These are phyloP conservation scores for Russula sp. DNA, from an alignment of 768 basidiomycete species.

Conservation along the genomic window DNA sequence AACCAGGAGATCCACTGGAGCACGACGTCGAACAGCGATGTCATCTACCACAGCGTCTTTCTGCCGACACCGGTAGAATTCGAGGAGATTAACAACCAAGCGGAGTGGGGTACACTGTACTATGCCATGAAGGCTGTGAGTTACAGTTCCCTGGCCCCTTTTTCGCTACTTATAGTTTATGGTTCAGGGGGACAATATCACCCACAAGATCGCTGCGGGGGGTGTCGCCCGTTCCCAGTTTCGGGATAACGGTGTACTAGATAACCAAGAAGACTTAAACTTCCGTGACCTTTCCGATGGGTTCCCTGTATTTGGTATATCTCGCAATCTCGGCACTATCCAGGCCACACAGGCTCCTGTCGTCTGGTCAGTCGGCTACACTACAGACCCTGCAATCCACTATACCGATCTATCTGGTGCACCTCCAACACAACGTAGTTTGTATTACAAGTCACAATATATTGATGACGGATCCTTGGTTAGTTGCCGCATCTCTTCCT, in stretches of 20 bases:
- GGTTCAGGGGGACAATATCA: conserved; percentile 8
- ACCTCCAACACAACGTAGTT: conserved; percentile 36
- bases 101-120: conserved; percentile 21
- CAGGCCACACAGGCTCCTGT: conserved; percentile 20
- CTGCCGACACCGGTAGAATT: conserved; percentile 11
- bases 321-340: conserved; percentile 26
- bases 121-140: conserved; percentile 17
- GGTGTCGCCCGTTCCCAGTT: conserved; percentile 20
- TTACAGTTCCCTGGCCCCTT: not conserved
- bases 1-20: conserved; percentile 5
- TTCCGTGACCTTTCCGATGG: conserved; percentile 16
- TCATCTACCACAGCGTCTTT: conserved; percentile 14
- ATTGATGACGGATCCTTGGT: conserved; percentile 24
- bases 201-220: conserved; percentile 18
- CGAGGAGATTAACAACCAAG: conserved; percentile 17
- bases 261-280: conserved; percentile 4
- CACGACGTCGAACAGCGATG: not conserved
- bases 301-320: conserved; percentile 25
- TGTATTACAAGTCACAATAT: conserved; percentile 37
- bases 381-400: conserved; percentile 25
- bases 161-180: not conserved
- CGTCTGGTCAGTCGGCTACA: conserved; percentile 27
- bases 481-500: not conserved
- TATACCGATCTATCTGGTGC: conserved; percentile 32
- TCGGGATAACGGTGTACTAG: conserved; percentile 13